Evolutionary conservation across 495 filamentous ascomycete species (phyloP), one percentile per base, ranked within the genome.

Genomic region (Chaetomidium leptoderma): DNA sequence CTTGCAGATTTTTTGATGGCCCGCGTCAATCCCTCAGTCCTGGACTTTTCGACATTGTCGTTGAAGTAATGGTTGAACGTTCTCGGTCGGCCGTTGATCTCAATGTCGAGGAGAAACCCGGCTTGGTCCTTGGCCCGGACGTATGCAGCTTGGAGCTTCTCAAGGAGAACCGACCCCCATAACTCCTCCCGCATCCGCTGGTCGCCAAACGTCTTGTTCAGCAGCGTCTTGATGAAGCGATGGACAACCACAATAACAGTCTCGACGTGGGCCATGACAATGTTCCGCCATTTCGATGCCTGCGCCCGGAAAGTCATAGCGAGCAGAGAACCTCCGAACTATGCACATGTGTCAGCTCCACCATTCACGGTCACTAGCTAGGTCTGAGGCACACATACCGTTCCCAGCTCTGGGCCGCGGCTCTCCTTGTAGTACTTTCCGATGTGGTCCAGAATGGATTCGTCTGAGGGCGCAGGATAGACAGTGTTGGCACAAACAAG

Each of bases 31-130:
- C 30, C 73, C 35, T n/a, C 64, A 63, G n/a, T 51, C n/a, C 27
- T 66, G 27, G 59, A 33, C 56, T 74, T 74, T 50, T 81, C 66
- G 0, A 85, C 63, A 33, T 73, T 76, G 3, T 76, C 72, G 47
- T 71, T 79, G 58, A 86, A 78, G 50, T 78, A 79, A 50, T 81
- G 78, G 55, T 83, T 81, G 10, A 74, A 58, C 0, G 83, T 87
- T 35, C 74, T 61, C 2, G 75, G 76, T 0, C 57, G 70, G 0
- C 73, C 74, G 4, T 69, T 58, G 1, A 74, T 66, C 59, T 87
- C 83, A 21, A 81, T 71, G 1, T 66, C 14, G 0, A 86, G 64
- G 4, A 88, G 59, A 43, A 78, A 78, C 0, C 63, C 45, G 7
- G 72, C 73, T 11, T 82, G 71, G 0, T 72, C 56, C 24, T 79